Evolutionary conservation across 164 flowering plant genomes (phyloP).

Genomic region (Brasenia schreberi): DNA sequence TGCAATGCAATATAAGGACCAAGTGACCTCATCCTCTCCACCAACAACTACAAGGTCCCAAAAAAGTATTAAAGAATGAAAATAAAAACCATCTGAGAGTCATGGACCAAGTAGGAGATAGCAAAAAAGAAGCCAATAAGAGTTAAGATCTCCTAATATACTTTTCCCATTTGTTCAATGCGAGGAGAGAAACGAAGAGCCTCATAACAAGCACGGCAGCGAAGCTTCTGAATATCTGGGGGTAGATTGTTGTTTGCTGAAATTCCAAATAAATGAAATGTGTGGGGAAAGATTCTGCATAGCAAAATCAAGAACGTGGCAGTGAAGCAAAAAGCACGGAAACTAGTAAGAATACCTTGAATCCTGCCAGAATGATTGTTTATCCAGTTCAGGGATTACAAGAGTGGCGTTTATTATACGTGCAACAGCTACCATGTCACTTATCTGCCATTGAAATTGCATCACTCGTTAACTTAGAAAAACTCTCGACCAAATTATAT

Average conservation of each 20-base stretch:
- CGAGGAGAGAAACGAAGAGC: constrained; percentile 86
- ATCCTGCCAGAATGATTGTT: constrained; percentile 91
- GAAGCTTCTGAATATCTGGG: constrained; percentile 79
- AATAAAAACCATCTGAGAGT: no score
- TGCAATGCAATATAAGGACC: constrained; percentile 90
- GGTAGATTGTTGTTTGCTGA: constrained; percentile 88
- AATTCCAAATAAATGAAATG: constrained; percentile 1
- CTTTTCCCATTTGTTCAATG: no score
- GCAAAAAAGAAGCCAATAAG: no score
- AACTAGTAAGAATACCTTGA: constrained; percentile 35
- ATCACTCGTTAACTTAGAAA: not conserved
- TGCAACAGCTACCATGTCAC: constrained; percentile 98
- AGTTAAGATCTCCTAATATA: no score
- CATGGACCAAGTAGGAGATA: no score
- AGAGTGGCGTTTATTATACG: constrained; percentile 90
- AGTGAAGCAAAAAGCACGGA: not conserved
- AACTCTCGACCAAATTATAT: not conserved
- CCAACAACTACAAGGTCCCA: constrained; percentile 60
- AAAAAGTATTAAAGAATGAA: constrained; percentile 62
- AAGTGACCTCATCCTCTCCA: constrained; percentile 83
- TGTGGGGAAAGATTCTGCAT: not conserved
- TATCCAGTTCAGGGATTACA: constrained; percentile 92
- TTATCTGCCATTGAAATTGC: constrained; percentile 46
- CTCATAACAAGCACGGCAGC: constrained; percentile 87
- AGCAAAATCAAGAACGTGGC: not conserved